Evolutionary conservation across 805 yeast species (phyloP), one percentile per base, ranked within the genome.

Genomic region (Zygosaccharomyces lentus): DNA sequence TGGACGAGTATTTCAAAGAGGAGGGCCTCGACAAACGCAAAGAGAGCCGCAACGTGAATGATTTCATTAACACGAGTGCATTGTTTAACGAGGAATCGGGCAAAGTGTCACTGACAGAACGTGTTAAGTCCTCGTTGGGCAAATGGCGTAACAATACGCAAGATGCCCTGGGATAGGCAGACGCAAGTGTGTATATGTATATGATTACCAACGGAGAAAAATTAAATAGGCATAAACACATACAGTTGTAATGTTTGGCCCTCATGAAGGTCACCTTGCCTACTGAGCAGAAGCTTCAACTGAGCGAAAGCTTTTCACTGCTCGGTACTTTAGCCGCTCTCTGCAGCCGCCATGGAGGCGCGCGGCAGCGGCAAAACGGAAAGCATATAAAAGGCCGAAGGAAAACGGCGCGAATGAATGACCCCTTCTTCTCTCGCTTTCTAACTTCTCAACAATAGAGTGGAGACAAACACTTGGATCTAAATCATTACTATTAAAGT

Each of bases 1-100:
- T 54, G 56, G 53, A 48, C 32, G 54, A 40, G 13, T 52, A 48
- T 21, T 54, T 54, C 50, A 49, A 49, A 9, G 57, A 54, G 19
- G 49, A 40, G 25, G 44, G 48, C 5, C 30, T 31, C 17, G 47
- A 37, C 13, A 43, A 16, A 17, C 44, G 39, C 34, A 37, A 40
- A 25, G 48, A 47, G 34, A 48, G 54, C 10, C 45, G 47, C 25
- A 29, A 51, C 40, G 53, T 52, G 25, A 51, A 54, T 37, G 53
- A 54, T 26, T 45, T 54, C 29, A 48, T 54, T 37, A 54, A 50
- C 27, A 51, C 56, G 5, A 51, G 50, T 31, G 49, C 50, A 12
- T 41, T 54, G 9, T 52, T 52, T 47, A 38, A 49, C 29, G 41
- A 32, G 13, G 37, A 43, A 32, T 10, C 41, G 19, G 41, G 41